phyloP scores from a whole-genome alignment of 345 rosid genomes.

The Conringia planisiliqua region DNA sequence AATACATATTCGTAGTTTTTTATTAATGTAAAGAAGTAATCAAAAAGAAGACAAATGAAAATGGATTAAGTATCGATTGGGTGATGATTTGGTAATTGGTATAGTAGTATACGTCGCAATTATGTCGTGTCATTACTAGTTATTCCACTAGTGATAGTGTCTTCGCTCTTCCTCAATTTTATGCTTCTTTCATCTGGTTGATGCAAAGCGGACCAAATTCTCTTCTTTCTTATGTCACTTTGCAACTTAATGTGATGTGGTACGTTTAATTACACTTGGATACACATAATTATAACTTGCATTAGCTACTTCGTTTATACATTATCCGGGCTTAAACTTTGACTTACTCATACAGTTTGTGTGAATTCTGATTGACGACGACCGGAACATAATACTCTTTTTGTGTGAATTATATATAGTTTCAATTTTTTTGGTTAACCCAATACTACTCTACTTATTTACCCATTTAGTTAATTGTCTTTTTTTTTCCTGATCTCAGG shows the following conservation, averaged over 20 bases:
- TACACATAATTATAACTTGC: neutral
- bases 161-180: slow-evolving; percentile 9
- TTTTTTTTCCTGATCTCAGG: neutral
- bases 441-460: neutral
- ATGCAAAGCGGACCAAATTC: neutral
- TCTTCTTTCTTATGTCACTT: slow-evolving; percentile 17
- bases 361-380: neutral
- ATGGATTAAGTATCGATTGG: slow-evolving; percentile 11
- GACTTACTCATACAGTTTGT: neutral
- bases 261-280: neutral
- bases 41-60: slow-evolving; percentile 15
- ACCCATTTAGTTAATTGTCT: neutral
- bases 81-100: slow-evolving; percentile 2
- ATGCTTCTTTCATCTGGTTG: slow-evolving; percentile 7
- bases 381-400: neutral
- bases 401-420: neutral
- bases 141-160: slow-evolving; percentile 31
- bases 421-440: neutral
- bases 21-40: slow-evolving; percentile 10
- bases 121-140: slow-evolving; percentile 29
- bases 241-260: neutral
- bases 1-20: neutral
- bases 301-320: neutral
- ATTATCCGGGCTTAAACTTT: neutral
- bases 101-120: neutral